Base-by-base conservation (phyloP, 306 rosid genomes). In the Begonia fuchsioides region DNA sequence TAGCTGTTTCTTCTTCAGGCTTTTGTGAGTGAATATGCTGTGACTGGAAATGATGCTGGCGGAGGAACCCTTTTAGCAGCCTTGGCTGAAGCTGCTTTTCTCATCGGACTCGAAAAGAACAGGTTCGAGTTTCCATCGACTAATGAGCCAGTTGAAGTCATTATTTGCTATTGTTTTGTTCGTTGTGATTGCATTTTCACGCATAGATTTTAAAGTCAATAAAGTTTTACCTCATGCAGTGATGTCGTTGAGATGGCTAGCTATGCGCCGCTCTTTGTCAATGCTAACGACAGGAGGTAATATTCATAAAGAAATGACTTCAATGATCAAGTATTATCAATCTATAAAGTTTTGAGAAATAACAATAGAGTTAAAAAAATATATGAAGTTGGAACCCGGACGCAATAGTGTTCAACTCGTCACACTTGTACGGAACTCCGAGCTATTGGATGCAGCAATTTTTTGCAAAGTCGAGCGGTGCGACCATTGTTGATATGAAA, bases 261-360 rank as follows among this genome's bases (percentile, higher is more conserved):
- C 82, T 90, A 90, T 60, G 98, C 95, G n/a, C 95, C 98, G 8
- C 98, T 90, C 58, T 81, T 90, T 15, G 95, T 81, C 50, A 79
- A 90, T 57, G 44, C 67, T 47, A 82, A 85, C 59, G 75, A 90
- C 69, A 68, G 82, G 61, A 70, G 82, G 97, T 84, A 81, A 10
- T 59, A 13, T 11, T 45, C 19, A 39, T 17, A 11, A 19, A 16
- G 38, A 47, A 26, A 26, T 3, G 17, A 39, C 47, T 20, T 49
- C 14, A 26, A 26, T 26, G 35, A 26, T 54, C 16, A 15, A 0
- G 26, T 48, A 32, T 32, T 40, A 40, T 13, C n/a, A 40, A 40
- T 13, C 44, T 40, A 40, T 4, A 10, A 40, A 0, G n/a, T 10
- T 40, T 40, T 12, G 44, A 40, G n/a, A 40, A 13, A 40, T 35